Conservation (phyloP, 1,284 basidiomycete genomes). For the Uromyces viciae-fabae region DNA sequence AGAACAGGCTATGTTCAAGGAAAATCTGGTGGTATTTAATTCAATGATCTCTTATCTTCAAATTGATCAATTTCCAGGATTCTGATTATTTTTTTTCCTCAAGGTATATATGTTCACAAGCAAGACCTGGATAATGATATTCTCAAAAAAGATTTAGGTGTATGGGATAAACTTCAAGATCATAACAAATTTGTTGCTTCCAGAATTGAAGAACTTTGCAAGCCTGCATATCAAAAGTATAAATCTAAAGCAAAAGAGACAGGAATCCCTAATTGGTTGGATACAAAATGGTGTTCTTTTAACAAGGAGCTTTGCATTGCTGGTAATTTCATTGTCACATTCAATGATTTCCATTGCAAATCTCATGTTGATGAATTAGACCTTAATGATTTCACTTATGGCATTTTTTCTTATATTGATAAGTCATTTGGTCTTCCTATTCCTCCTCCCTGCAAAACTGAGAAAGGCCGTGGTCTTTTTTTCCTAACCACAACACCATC, state of each 20-base stretch:
- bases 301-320: background rate
- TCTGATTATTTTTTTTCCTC: no score
- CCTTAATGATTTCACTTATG: constrained; percentile 15
- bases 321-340: background rate
- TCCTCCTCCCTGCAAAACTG: constrained; percentile 6
- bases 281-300: background rate
- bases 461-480: background rate
- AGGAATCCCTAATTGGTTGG: background rate
- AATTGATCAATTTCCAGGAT: no score
- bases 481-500: background rate
- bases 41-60: background rate
- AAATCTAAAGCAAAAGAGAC: background rate
- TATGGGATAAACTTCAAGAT: background rate
- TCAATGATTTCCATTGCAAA: background rate
- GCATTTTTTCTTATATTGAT: constrained; percentile 2
- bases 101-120: background rate
- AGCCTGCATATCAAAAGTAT: background rate
- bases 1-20: background rate
- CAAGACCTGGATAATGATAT: background rate
- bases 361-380: background rate
- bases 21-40: background rate
- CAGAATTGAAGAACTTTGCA: background rate
- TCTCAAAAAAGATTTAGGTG: background rate
- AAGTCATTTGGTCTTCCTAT: background rate
- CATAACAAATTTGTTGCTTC: constrained; percentile 1